phyloP scores from a whole-genome alignment of 2,329 filamentous ascomycete genomes.

The Pyricularia sp. region DNA sequence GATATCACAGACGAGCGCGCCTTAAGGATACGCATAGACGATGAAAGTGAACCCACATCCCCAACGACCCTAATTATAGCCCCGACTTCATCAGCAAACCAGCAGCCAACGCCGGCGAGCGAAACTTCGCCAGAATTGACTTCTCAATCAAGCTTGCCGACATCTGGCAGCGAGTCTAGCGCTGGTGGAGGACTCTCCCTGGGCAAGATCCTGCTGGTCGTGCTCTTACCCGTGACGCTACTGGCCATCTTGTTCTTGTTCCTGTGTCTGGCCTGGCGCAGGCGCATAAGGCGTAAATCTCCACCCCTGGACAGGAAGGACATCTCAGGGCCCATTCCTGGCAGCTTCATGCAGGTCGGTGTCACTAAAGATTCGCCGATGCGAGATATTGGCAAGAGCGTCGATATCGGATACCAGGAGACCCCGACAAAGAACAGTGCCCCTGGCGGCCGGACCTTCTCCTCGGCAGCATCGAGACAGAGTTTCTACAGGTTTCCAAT shows the following conservation, averaged over 20 bases:
- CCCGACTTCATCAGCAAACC: neutral
- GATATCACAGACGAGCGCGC: slow-evolving; percentile 22
- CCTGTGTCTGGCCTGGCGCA: slow-evolving; percentile 16
- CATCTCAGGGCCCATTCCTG: slow-evolving; percentile 19
- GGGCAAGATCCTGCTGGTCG: slow-evolving; percentile 25
- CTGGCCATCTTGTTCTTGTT: slow-evolving; percentile 20
- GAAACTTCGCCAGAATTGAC: neutral
- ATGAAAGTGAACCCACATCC: neutral
- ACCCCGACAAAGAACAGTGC: neutral
- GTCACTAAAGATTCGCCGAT: slow-evolving; percentile 8
- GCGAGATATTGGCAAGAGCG: slow-evolving; percentile 8
- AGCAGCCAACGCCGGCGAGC: neutral
- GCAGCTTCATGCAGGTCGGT: slow-evolving; percentile 14
- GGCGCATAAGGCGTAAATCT: slow-evolving; percentile 11
- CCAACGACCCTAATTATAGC: neutral
- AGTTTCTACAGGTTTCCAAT: neutral
- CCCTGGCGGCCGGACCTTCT: neutral
- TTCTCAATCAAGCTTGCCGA: neutral
- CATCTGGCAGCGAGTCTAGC: slow-evolving; percentile 10
- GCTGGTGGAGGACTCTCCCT: slow-evolving; percentile 4
- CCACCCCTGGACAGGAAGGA: slow-evolving; percentile 12
- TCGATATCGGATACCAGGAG: slow-evolving; percentile 4
- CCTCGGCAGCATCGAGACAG: neutral
- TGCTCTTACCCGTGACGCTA: slow-evolving; percentile 29
- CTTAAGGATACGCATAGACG: slow-evolving; percentile 21